These are phyloP conservation scores for Diplodia corticola DNA, from an alignment of 2,329 filamentous ascomycete genomes.

Conservation along the genomic window DNA sequence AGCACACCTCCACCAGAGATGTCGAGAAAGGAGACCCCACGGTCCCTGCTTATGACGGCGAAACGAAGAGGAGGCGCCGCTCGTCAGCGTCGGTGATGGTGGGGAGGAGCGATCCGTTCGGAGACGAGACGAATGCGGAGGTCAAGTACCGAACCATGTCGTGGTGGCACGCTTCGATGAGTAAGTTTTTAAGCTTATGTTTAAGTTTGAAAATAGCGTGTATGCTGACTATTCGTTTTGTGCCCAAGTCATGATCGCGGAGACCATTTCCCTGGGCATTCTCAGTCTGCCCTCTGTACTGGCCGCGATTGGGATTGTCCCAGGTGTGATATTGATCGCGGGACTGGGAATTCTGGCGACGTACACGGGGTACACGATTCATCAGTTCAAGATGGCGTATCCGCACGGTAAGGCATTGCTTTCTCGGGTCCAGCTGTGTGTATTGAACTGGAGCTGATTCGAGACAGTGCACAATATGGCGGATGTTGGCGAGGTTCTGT, in stretches of 20 bases:
- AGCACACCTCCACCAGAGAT: not conserved
- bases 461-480: slow-evolving; percentile 23
- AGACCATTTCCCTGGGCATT: slow-evolving; percentile 57
- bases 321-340: slow-evolving; percentile 23
- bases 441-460: slow-evolving; percentile 57
- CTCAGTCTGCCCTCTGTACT: slow-evolving; percentile 24
- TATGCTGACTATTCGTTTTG: not conserved
- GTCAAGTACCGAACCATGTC: slow-evolving; percentile 54
- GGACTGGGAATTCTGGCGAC: slow-evolving; percentile 24
- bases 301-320: slow-evolving; percentile 24
- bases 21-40: not conserved
- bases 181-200: not conserved
- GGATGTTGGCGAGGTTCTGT: slow-evolving; percentile 23
- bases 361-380: slow-evolving; percentile 38
- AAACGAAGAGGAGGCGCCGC: not conserved
- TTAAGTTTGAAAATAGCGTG: too few relatives aligned
- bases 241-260: slow-evolving; percentile 55
- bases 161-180: slow-evolving; percentile 38
- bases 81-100: not conserved
- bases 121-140: slow-evolving; percentile 38
- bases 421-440: slow-evolving; percentile 47
- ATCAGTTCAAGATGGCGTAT: slow-evolving; percentile 25
- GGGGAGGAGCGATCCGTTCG: slow-evolving; percentile 26
- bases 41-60: not conserved
- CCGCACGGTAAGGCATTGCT: slow-evolving; percentile 1